Evolutionary conservation across 2,329 filamentous ascomycete genomes (phyloP).

Genomic region (Colletotrichum sp.): DNA sequence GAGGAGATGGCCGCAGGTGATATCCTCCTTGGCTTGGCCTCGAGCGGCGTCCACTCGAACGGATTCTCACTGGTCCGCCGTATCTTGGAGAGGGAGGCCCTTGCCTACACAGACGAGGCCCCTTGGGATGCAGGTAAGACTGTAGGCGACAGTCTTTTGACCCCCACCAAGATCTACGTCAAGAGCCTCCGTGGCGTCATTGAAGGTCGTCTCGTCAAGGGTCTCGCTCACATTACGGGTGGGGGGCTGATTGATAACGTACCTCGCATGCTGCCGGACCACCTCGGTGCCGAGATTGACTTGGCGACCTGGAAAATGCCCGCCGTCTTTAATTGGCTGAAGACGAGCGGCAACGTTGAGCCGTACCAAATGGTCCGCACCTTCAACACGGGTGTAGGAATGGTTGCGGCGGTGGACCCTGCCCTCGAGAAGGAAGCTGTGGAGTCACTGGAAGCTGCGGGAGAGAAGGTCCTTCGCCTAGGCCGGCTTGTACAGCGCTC

Average conservation of each 20-base stretch:
- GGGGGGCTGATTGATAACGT: conserved; percentile 94
- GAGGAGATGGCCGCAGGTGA: conserved; percentile 82
- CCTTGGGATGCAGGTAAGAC: conserved; percentile 74
- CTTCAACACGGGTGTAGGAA: conserved; percentile 94
- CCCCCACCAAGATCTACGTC: conserved; percentile 94
- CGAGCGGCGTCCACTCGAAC: conserved; percentile 91
- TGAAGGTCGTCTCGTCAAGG: conserved; percentile 74
- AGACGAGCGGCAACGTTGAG: conserved; percentile 72
- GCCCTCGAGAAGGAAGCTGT: conserved; percentile 67
- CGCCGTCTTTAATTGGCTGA: conserved; percentile 86
- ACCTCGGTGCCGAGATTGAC: conserved; percentile 82
- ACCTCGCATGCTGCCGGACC: conserved; percentile 84
- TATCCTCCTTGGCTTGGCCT: conserved; percentile 83
- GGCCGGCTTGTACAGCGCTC: conserved; percentile 71
- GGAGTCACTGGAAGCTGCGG: conserved; percentile 65
- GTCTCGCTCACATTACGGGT: conserved; percentile 95
- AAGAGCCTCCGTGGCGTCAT: conserved; percentile 74
- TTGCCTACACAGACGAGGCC: conserved; percentile 73
- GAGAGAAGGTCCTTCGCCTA: conserved; percentile 80
- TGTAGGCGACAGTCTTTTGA: conserved; percentile 80
- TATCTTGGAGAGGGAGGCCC: conserved; percentile 76
- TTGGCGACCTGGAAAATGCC: conserved; percentile 78
- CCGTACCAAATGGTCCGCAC: conserved; percentile 85
- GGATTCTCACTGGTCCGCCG: conserved; percentile 96
- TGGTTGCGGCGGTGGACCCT: conserved; percentile 83